Evolutionary conservation across 2,329 filamentous ascomycete genomes (phyloP), one percentile per base, ranked within the genome.

Genomic region (Penicillium sp.): DNA sequence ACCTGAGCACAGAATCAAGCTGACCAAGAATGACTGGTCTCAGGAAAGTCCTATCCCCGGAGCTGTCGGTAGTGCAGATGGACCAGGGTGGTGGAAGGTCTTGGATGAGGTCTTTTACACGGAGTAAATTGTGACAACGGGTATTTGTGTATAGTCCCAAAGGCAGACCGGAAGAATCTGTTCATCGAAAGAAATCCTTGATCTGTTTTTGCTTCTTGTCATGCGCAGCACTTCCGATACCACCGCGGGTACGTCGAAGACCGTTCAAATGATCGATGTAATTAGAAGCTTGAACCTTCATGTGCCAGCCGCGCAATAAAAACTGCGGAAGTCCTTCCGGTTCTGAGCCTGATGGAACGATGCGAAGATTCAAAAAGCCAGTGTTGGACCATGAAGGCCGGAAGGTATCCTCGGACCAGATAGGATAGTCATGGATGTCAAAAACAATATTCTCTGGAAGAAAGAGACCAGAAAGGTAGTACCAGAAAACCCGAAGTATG

Each of bases 181-280:
- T 16, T 38, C 42, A 49, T 52, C 49, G 60, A 21, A 96, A 92
- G 76, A 94, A 96, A 0, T 83, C 82, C 43, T 90, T 85, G 63
- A 97, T 83, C 16, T 83, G 91, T 67, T 83, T 86, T 71, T 96
- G 92, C 44, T 81, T 86, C 10, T 83, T 80, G 69, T 97, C 92
- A 68, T 90, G 87, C 52, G 82, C 81, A 38, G 89, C 82, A 64
- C 88, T 94, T 51, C 91, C 91, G 53, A 96, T 89, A 3, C 92
- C 92, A 29, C 91, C 90, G 22, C 88, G 80, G 8, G 91, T 93
- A 72, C 91, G 89, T 70, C 87, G 92, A 54, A 96, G 77, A 27
- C 86, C 85, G 43, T 78, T 74, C 2, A 96, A 81, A 72, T 97
- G 92, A 4, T 84, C 81, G 56, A 83, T 81, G 57, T 83, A 36